Evolutionary conservation across 2,329 filamentous ascomycete genomes (phyloP).

Genomic region (Diaporthe eres): DNA sequence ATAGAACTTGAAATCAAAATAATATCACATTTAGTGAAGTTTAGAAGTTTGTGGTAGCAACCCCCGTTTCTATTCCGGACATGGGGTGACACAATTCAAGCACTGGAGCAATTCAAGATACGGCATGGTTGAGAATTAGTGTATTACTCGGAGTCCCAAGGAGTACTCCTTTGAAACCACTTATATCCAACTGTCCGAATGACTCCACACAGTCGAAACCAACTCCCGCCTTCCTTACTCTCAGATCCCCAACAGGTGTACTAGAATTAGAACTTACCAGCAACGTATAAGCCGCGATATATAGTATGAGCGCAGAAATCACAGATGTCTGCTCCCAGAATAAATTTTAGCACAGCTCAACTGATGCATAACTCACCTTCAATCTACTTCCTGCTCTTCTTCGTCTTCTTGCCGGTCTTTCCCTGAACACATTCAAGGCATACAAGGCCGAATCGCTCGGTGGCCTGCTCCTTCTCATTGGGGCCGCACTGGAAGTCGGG

Average conservation of each 20-base stretch:
- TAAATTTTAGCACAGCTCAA: not conserved
- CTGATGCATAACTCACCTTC: conserved; percentile 22
- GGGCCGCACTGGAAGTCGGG: conserved; percentile 16
- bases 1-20: too few species aligned
- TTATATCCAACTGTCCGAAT: not conserved
- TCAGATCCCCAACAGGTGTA: not conserved
- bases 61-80: not conserved
- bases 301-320: not conserved
- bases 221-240: not conserved
- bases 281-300: not conserved
- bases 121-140: not conserved
- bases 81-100: not conserved
- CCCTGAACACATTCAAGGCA: conserved; percentile 30
- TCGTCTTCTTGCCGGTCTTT: conserved; percentile 20
- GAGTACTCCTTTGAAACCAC: too few species aligned
- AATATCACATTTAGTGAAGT: too few species aligned
- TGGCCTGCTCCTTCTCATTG: conserved; percentile 3
- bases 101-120: too few species aligned
- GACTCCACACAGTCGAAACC: not conserved
- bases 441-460: conserved; percentile 27
- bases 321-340: not conserved
- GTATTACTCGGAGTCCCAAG: not conserved
- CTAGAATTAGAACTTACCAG: not conserved
- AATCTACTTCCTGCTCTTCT: conserved; percentile 17
- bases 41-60: not conserved